Conservation (phyloP, 768 basidiomycete species). For the Pisolithus albus region DNA sequence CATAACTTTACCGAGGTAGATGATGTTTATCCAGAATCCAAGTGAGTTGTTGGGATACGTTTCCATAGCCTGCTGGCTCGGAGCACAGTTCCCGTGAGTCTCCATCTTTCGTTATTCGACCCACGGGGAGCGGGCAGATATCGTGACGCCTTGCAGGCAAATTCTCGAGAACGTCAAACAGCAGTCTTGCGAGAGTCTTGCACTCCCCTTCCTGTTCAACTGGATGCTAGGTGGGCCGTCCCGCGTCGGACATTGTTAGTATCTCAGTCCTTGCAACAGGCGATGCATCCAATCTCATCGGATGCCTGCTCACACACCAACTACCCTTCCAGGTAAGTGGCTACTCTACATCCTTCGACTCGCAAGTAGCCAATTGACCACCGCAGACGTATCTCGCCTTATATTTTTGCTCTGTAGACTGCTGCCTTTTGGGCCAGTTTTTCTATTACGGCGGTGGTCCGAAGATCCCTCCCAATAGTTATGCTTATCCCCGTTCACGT, state of each 20-base stretch:
- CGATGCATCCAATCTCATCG: conserved; percentile 88
- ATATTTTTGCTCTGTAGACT: conserved; percentile 86
- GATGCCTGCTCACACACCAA: conserved; percentile 87
- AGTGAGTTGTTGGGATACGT: conserved; percentile 65
- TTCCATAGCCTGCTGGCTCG: conserved; percentile 76
- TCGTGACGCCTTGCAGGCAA: conserved; percentile 48
- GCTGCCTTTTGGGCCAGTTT: conserved; percentile 70
- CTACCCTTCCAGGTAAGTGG: conserved; percentile 83
- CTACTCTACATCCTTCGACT: no score
- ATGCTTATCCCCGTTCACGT: conserved; percentile 36
- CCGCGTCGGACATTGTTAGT: conserved; percentile 6
- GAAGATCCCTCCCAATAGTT: conserved; percentile 29
- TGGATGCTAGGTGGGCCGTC: conserved; percentile 76
- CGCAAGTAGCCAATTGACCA: not conserved
- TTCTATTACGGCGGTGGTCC: conserved; percentile 56
- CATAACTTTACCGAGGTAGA: not conserved
- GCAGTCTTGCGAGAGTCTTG: conserved; percentile 83
- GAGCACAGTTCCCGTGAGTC: conserved; percentile 84
- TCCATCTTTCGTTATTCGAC: conserved; percentile 2
- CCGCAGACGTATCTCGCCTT: conserved; percentile 79
- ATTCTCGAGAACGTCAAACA: conserved; percentile 68
- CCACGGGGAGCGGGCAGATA: conserved; percentile 4
- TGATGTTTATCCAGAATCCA: conserved; percentile 24
- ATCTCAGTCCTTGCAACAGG: conserved; percentile 38
- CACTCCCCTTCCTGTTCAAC: conserved; percentile 87